Percentiles rank a stretch among this genome's conserved stretches.
phyloP scores from a whole-genome alignment of 176 grass and related monocot genomes.

The Carex cristatella region DNA sequence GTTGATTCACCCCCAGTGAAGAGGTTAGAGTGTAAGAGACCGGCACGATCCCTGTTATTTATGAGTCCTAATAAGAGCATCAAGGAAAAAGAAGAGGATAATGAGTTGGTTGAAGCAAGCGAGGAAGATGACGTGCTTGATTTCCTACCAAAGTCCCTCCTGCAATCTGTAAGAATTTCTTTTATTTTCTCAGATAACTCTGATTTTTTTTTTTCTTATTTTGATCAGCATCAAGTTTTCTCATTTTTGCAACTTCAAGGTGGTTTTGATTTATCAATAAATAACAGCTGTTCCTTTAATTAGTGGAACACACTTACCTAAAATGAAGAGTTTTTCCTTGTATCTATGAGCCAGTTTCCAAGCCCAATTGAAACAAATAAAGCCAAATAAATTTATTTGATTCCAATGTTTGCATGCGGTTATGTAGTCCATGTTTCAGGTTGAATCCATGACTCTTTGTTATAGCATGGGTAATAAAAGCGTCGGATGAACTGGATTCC shows the following conservation, averaged over 20 bases:
- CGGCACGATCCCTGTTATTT: conserved; percentile 60
- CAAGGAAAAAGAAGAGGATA: conserved; percentile 29
- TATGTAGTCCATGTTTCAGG: not conserved
- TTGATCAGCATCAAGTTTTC: not conserved
- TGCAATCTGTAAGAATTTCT: conserved; percentile 51
- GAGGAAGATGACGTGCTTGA: conserved; percentile 33
- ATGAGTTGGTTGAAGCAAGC: not conserved
- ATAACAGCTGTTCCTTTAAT: not conserved
- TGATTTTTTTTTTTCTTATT: not conserved
- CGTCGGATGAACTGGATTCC: not conserved
- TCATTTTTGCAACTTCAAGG: not conserved
- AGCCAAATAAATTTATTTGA: not conserved
- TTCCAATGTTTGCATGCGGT: not conserved
- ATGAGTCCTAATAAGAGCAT: conserved; percentile 50
- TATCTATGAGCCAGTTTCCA: not conserved
- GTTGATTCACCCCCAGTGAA: conserved; percentile 31
- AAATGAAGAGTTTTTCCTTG: not conserved
- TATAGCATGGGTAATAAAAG: not conserved
- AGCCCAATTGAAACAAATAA: not conserved
- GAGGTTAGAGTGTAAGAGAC: conserved; percentile 28
- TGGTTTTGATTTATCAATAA: not conserved
- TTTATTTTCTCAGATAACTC: not conserved
- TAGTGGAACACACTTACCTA: not conserved
- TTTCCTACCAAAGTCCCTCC: conserved; percentile 72
- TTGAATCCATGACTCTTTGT: not conserved